Conservation (phyloP, 1,139 yeast genomes). For the Eremothecium gossypii region DNA sequence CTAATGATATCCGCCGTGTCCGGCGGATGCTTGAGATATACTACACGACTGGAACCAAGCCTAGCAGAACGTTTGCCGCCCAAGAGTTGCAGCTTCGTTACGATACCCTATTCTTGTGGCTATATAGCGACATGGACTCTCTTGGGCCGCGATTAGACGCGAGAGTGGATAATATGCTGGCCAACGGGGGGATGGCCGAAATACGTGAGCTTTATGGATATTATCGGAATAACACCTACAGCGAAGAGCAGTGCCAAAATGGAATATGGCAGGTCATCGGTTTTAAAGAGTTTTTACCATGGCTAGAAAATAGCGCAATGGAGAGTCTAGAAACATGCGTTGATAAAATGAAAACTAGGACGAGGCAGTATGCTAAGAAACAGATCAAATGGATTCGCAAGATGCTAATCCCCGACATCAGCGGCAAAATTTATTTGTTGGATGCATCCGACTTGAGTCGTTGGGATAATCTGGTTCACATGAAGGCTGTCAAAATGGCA, state of each 20-base stretch:
- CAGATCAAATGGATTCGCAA: constrained; percentile 93
- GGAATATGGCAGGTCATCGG: constrained; percentile 97
- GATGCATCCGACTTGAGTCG: constrained; percentile 62
- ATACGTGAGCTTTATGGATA: constrained; percentile 46
- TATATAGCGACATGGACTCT: constrained; percentile 57
- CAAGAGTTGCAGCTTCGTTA: constrained; percentile 56
- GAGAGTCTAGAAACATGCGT: constrained; percentile 40
- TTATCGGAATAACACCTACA: constrained; percentile 26
- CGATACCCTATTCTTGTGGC: constrained; percentile 72
- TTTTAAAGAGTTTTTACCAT: constrained; percentile 84
- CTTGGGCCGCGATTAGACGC: constrained; percentile 58
- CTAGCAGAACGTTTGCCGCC: constrained; percentile 60
- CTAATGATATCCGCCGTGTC: constrained; percentile 74
- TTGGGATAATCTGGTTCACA: constrained; percentile 53
- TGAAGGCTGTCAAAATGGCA: constrained; percentile 47
- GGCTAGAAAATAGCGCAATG: constrained; percentile 38
- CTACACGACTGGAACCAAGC: constrained; percentile 53
- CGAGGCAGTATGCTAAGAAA: constrained; percentile 77
- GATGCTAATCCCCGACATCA: constrained; percentile 57
- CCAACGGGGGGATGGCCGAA: constrained; percentile 59
- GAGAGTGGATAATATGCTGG: constrained; percentile 79
- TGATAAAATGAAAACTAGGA: constrained; percentile 71
- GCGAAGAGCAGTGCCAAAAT: constrained; percentile 42
- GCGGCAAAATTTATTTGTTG: constrained; percentile 57
- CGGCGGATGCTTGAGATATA: constrained; percentile 74